Base-by-base conservation (phyloP, 2,329 filamentous ascomycete species). In the Fusarium sp. region DNA sequence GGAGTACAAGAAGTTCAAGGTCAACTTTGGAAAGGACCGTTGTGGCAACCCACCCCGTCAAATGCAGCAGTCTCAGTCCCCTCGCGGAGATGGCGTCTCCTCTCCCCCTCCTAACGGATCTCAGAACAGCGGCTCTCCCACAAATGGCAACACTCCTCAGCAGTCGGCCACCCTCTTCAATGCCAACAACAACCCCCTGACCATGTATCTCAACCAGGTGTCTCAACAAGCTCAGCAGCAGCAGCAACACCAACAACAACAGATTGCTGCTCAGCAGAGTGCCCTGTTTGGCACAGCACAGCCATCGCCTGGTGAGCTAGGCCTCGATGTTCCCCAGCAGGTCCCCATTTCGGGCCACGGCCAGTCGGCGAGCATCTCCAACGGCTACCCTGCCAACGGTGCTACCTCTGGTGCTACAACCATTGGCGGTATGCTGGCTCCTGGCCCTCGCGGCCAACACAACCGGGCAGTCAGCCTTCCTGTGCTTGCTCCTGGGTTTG, bases 21-120 rank as follows among this genome's bases (percentile, higher is more conserved):
- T 99, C 83, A 99, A 99, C 87, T 99, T 99, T 82, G 97, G 97
- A 84, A 99, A 99, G 87, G 97, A 99, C 82, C 92, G 97, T 66
- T 99, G 97, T 80, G 97, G 97, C 76, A 99, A 99, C 85, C 93
- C 97, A 62, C 97, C 97, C 52, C 92, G 97, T 70, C 97, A 98
- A 85, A 89, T 94, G 75, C 91, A 92, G 82, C 85, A 93, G 76
- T 86, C 88, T 63, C 89, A 93, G 80, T 92, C 92, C 67, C 93
- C 94, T 63, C 90, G 86, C 77, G 89, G 86, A 69, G 92, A 92
- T 61, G 90, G 87, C 61, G 85, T 88, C 5, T 84, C 87, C 16
- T 90, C 90, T 22, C 89, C 90, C 33, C 86, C 87, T 4, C 86
- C 86, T 65, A 91, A 91, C 70, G 89, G 91, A 72, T 89, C 88